Conservation (phyloP, 2,329 filamentous ascomycete genomes). For the Alternaria sp. region DNA sequence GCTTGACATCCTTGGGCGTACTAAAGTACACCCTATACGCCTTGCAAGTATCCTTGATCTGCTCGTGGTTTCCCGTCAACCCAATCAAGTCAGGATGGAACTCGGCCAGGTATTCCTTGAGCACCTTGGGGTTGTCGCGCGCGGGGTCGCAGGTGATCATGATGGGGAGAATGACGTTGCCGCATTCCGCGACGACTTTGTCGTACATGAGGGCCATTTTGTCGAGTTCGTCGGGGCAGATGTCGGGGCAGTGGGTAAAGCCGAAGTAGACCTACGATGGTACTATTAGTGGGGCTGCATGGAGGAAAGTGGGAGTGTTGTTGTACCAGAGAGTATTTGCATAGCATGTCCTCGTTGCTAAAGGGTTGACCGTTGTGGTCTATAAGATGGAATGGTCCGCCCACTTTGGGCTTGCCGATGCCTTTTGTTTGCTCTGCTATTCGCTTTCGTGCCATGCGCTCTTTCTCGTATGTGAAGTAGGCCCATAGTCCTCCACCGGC, state of each 20-base stretch:
- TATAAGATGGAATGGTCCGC: constrained; percentile 81
- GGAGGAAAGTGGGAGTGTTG: background rate
- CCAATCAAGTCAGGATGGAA: constrained; percentile 89
- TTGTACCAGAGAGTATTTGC: constrained; percentile 80
- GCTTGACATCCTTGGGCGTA: constrained; percentile 85
- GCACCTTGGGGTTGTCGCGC: constrained; percentile 82
- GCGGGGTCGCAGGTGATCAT: constrained; percentile 97
- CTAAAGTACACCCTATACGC: constrained; percentile 97
- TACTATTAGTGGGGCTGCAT: constrained; percentile 12
- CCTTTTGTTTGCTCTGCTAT: constrained; percentile 93
- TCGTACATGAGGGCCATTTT: constrained; percentile 99
- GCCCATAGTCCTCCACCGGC: constrained; percentile 80
- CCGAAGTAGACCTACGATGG: constrained; percentile 85
- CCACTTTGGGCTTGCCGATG: constrained; percentile 90
- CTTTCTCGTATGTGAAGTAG: constrained; percentile 95
- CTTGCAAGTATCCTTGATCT: constrained; percentile 94
- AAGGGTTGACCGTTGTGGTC: constrained; percentile 84
- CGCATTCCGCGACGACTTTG: constrained; percentile 60
- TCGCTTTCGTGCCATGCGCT: constrained; percentile 85
- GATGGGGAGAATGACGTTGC: constrained; percentile 72
- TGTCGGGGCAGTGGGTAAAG: constrained; percentile 97
- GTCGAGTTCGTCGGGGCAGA: constrained; percentile 98
- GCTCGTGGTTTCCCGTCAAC: constrained; percentile 89
- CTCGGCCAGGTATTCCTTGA: constrained; percentile 86
- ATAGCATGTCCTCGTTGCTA: constrained; percentile 81